Evolutionary conservation across 2,329 filamentous ascomycete species (phyloP).

Genomic region (Fusarium sp.): DNA sequence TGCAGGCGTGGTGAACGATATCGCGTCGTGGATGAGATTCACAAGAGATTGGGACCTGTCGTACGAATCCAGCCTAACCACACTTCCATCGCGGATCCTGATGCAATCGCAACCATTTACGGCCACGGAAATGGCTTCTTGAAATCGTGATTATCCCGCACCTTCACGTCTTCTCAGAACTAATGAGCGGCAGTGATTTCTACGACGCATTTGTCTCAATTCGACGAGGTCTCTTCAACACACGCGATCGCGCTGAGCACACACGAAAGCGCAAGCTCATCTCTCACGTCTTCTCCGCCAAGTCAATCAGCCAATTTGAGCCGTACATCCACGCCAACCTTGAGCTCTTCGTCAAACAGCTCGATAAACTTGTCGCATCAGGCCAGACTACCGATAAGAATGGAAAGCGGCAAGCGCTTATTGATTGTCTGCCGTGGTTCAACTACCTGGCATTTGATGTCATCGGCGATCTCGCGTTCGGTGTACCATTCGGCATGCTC

Average conservation of each 20-base stretch:
- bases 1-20: constrained; percentile 73
- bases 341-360: constrained; percentile 75
- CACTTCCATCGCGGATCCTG: constrained; percentile 81
- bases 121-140: constrained; percentile 82
- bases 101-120: constrained; percentile 80
- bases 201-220: constrained; percentile 95
- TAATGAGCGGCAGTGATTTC: constrained; percentile 69
- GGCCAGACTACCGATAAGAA: constrained; percentile 62
- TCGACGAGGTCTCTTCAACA: constrained; percentile 87
- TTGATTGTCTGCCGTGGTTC: constrained; percentile 83
- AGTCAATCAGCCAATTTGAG: constrained; percentile 85
- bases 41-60: constrained; percentile 80
- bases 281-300: constrained; percentile 85
- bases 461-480: constrained; percentile 61
- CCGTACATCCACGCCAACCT: constrained; percentile 88
- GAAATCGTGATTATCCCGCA: constrained; percentile 64
- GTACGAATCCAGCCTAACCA: constrained; percentile 88
- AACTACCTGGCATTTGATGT: constrained; percentile 65
- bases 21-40: constrained; percentile 72
- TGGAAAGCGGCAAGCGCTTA: constrained; percentile 68
- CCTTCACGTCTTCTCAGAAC: fast-evolving
- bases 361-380: constrained; percentile 69
- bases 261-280: constrained; percentile 90
- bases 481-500: constrained; percentile 72
- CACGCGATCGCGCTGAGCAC: constrained; percentile 82